Evolutionary conservation across 192 early-diverging fungal genomes (phyloP), one percentile per base, ranked within the genome.

Genomic region (Piromyces sp.): DNA sequence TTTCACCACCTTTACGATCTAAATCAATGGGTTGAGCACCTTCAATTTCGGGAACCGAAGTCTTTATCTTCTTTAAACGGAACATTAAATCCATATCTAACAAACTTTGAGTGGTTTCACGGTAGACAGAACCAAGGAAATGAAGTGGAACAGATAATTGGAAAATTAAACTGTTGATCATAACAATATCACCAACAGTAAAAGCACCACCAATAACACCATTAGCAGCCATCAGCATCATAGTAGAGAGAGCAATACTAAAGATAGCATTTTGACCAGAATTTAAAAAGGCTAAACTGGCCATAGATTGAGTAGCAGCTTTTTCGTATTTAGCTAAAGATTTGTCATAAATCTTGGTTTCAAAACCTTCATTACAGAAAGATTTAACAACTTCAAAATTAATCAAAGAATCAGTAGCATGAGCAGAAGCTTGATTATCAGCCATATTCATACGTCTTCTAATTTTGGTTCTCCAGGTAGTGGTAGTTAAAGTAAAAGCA

Each of bases 11-110:
- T 16, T 29, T 15, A 79, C 51, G 82, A 82, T 83, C 80, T 79
- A 80, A 83, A 37, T 42, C 30, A 36, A 92, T 81, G 6, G 83
- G 81, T 19, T 58, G 80, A 17, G 89, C 86, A n/a, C 82, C 31
- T 7, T 86, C 82, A 12, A 80, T 30, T 29, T 86, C 83, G 5
- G 79, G 15, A 42, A 94, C 88, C 22, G 86, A 84, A 12, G 88
- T 86, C 28, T 84, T 80, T 13, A 92, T 85, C 16, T 90, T 88
- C 79, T 94, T 91, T 29, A 99, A 90, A 51, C 90, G 89, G 85
- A 99, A 98, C 92, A 99, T 93, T 33, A 93, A 90, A 78, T 98
- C 96, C 97, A 99, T 98, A 82, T 99, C 98, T 40, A 97, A 92
- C 37, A 99, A 87, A 17, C 93, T 93, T 87, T 99, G 98, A 80